Evolutionary conservation across 2,329 filamentous ascomycete genomes (phyloP), one percentile per base, ranked within the genome.

Genomic region (Fusarium hainanense): DNA sequence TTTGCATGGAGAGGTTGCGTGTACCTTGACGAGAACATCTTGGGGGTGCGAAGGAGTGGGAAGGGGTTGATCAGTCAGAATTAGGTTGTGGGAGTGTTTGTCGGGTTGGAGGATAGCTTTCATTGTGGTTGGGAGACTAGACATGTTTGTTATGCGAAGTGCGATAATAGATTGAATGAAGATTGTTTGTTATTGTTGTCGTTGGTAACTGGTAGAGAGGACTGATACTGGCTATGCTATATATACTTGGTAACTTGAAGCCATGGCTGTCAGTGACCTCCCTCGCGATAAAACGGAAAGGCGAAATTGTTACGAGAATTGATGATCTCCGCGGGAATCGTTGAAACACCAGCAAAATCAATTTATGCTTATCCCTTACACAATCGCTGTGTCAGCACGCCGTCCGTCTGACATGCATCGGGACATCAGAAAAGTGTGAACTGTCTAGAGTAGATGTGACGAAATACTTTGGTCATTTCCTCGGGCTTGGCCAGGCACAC

Each of bases 1-100:
- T 30, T 76, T 71, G 66, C 75, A 77, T 37, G 34, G 34, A 12
- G 34, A 37, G 10, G 34, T 37, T 37, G 34, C 34, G 10, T 37
- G 34, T n/a, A 37, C 34, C 18, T 12, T 37, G 10, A 37, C 34
- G 1, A 37, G 34, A 0, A 37, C 34, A 6, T 37, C 34, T 7
- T 37, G 34, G 6, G 34, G 18, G 11, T n/a, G 34, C 10, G 18
- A 37, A n/a, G 18, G 34, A n/a, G 34, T 37, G 18, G 34, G 34
- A 37, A 37, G 6, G 5, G 34, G 34, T 5, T n/a, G 34, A n/a
- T n/a, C 34, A 4, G 34, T 37, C 34, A 37, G 18, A n/a, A 37
- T n/a, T 4, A 37, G 4, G 10, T n/a, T 37, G 18, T 37, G 34
- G 34, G 34, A 37, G 10, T 37, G 34, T 37, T 37, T 37, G 18